These are phyloP conservation scores for Chaetomium tenue DNA, from an alignment of 495 filamentous ascomycete genomes.

Conservation along the genomic window DNA sequence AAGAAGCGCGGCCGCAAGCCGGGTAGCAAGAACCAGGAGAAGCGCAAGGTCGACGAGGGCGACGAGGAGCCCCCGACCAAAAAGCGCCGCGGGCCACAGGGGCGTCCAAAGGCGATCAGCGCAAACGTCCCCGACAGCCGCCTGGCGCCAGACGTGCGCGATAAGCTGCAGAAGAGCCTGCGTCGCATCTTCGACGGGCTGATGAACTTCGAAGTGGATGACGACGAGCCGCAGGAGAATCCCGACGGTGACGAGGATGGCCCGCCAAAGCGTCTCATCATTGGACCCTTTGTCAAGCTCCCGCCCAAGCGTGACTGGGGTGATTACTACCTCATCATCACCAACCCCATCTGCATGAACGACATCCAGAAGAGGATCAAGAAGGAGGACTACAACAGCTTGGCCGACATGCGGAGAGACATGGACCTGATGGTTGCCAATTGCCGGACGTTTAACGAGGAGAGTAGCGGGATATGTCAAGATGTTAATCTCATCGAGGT, in stretches of 20 bases:
- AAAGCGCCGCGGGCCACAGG: slow-evolving; percentile 65
- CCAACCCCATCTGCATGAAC: slow-evolving; percentile 88
- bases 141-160: slow-evolving; percentile 50
- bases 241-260: slow-evolving; percentile 40
- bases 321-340: slow-evolving; percentile 92
- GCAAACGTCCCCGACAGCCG: slow-evolving; percentile 32
- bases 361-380: slow-evolving; percentile 91
- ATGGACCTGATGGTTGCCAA: slow-evolving; percentile 82
- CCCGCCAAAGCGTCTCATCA: slow-evolving; percentile 66
- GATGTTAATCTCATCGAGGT: slow-evolving; percentile 95
- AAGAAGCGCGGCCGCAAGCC: slow-evolving; percentile 80
- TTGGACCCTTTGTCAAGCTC: slow-evolving; percentile 89
- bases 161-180: slow-evolving; percentile 69
- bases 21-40: slow-evolving; percentile 60
- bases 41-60: slow-evolving; percentile 84
- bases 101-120: slow-evolving; percentile 59
- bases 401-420: slow-evolving; percentile 78
- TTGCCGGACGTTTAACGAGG: slow-evolving; percentile 93
- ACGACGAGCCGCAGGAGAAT: slow-evolving; percentile 46
- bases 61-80: slow-evolving; percentile 76
- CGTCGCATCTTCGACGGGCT: slow-evolving; percentile 72
- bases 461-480: slow-evolving; percentile 81
- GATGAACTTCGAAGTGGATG: slow-evolving; percentile 73
- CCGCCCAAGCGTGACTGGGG: slow-evolving; percentile 84
- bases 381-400: slow-evolving; percentile 79